phyloP scores from a whole-genome alignment of 164 flowering plant species.

The Cinnamomum chago region DNA sequence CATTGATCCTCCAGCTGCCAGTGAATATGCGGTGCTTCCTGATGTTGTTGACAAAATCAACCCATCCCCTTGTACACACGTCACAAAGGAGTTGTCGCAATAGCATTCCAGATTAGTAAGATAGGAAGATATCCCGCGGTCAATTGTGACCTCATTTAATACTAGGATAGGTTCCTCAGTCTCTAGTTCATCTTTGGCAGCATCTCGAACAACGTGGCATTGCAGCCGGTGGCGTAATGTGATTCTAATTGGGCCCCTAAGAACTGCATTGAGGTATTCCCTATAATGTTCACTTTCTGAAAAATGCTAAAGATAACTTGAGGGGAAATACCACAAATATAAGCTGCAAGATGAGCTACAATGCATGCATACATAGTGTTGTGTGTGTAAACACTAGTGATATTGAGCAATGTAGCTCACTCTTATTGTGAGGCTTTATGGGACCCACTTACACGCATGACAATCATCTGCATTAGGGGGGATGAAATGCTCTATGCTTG shows the following conservation, averaged over 20 bases:
- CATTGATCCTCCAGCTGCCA: conserved; percentile 99
- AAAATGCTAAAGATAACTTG: conserved; percentile 46
- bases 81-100: conserved; percentile 83
- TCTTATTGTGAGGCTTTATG: no score
- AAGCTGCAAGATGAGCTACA: neutral
- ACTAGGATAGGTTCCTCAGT: conserved; percentile 84
- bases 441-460: no score
- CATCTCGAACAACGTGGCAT: conserved; percentile 77
- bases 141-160: conserved; percentile 95
- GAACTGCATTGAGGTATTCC: conserved; percentile 64
- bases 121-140: conserved; percentile 91
- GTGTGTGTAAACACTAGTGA: neutral
- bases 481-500: no score
- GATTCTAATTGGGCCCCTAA: conserved; percentile 88
- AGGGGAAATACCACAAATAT: neutral
- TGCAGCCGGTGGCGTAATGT: conserved; percentile 85
- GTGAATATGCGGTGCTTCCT: conserved; percentile 97
- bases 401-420: no score
- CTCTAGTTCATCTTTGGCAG: conserved; percentile 74
- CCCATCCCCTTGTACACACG: conserved; percentile 97
- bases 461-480: no score
- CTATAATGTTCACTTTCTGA: conserved; percentile 82
- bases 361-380: neutral
- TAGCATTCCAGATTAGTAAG: conserved; percentile 95
- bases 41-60: conserved; percentile 91